Evolutionary conservation across 768 basidiomycete species (phyloP), one percentile per base, ranked within the genome.

Genomic region (Suillus ampliporus): DNA sequence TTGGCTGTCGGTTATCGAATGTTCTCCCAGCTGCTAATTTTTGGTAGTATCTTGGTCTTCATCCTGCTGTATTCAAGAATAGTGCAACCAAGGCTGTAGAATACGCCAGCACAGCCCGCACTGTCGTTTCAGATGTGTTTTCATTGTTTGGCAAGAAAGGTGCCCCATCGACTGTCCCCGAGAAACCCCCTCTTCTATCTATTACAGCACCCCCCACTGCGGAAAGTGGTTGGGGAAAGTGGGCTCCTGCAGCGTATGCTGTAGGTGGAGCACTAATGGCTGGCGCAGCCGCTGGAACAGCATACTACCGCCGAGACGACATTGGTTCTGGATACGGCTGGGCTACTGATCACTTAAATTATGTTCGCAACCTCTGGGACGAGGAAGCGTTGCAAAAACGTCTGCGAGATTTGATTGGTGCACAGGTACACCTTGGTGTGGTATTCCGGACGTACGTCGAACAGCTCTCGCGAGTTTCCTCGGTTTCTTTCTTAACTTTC

Each of bases 301-400:
- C 92, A 7, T 96, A 94, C 70, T 90, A 90, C 77, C 87, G 88
- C 62, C 85, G 90, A 57, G 88, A 92, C 14, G 91, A 94, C 31
- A 76, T 97, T 35, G 83, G 83, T 7, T 81, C 81, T 47, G 86
- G 91, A 3, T 90, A 90, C 67, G 77, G 80, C 13, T 95, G 89
- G 88, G 89, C 88, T 3, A 87, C 83, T 35, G 95, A 96, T 67
- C 95, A 98, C 73, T 86, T 97, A 87, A 91, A 89, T 70, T 98
- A 90, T 74, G 89, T 96, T 10, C 86, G 91, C 47, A 91, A 82
- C 67, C 76, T 97, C 35, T 97, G 95, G 95, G 89, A 96, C 67
- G 86, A 89, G 67, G 80, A 82, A 23, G 80, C 77, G 11, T 78
- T 95, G 76, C 80, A 81, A 43, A 76, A 71, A 61, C 83, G 95